Base-by-base conservation (phyloP, 441 rosid genomes). In the Brassica balearica region DNA sequence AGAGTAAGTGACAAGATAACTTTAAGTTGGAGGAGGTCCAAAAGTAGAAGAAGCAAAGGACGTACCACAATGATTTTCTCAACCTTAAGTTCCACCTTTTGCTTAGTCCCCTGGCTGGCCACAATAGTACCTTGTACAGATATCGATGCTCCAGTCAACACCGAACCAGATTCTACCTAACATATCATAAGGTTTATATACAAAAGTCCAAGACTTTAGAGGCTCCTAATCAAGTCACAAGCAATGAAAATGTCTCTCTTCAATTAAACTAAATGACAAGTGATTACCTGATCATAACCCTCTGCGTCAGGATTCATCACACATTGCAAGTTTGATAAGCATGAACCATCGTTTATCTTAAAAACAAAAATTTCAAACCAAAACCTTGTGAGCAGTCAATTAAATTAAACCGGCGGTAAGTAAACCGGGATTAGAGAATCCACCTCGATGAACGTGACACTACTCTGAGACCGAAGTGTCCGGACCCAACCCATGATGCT, bases 311-410 rank as follows among this genome's bases (percentile, higher is more conserved):
- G 77, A 65, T 77, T 86, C 91, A 95, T 71, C 65, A 93, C 98
- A 72, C 98, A 93, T 92, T 95, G 99, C 97, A 95, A 87, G 69
- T 90, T 95, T 1, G 98, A 92, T 71, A 95, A 84, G 83, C 97
- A 93, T 2, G 99, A 93, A 55, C 99, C 98, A 82, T 95, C 99
- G 69, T 93, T 95, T 59, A 82, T 74, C 81, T 74, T 66, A 22
- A 74, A 14, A 22, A 23, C 64, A 5, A 25, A 5, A 25, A 17
- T 2, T 7, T 8, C 11, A 65, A 76, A 68, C 23, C 7, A 25
- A 1, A 63, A 65, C 6, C 23, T 19, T 12, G 38, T 68, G 11
- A 77, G 29, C 60, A 63, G 43, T 20, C 34, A 34, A 65, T 5
- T 8, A 14, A 8, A 36, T 4, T 5, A 55, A 55, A 53, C 20